Evolutionary conservation across 2,329 filamentous ascomycete genomes (phyloP), one percentile per base, ranked within the genome.

Genomic region (Zymoseptoria brevis): DNA sequence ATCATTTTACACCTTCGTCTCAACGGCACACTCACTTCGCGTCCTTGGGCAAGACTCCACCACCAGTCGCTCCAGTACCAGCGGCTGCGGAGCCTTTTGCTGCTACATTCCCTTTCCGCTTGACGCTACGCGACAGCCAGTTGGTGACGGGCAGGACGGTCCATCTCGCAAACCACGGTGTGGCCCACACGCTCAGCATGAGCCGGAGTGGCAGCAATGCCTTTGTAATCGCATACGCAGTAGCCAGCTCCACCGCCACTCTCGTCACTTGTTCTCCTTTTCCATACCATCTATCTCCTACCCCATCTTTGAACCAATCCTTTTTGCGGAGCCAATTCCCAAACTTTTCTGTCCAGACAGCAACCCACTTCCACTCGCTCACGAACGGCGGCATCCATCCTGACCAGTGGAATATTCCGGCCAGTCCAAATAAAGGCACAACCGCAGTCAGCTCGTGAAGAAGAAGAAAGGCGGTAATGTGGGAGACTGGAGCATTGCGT

Each of bases 401-500:
- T 1, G 84, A 85, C 71, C 90, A 91, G 75, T 97, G 89, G 74
- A 99, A 96, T 1, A 84, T 72, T 0, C 81, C 86, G 21, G 89
- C 85, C 1, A 97, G 81, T 0, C 83, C 87, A 48, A 95, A 73
- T 0, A 97, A 75, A 0, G 93, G 93, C 1, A 93, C 74, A 9
- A 96, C 77, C 8, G 94, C 93, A 0, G 94, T 97, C 51, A 96
- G 72, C 74, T 99, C 94, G 77, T 99, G 94, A 0, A 99, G 81
- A 48, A 96, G 78, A 9, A 97, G 79, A 73, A 99, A 99, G 0
- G 93, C 87, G 1, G 87, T 84, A 50, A 96, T 80, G 75, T 96
- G 90, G 0, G 89, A 89, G 51, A 91, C 74, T 0, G 94, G 94
- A 0, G 91, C 91, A 57, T 82, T 80, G 59, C 86, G 83, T 2